Evolutionary conservation across 768 basidiomycete genomes (phyloP), one percentile per base, ranked within the genome.

Genomic region (Austroboletus eburneus): DNA sequence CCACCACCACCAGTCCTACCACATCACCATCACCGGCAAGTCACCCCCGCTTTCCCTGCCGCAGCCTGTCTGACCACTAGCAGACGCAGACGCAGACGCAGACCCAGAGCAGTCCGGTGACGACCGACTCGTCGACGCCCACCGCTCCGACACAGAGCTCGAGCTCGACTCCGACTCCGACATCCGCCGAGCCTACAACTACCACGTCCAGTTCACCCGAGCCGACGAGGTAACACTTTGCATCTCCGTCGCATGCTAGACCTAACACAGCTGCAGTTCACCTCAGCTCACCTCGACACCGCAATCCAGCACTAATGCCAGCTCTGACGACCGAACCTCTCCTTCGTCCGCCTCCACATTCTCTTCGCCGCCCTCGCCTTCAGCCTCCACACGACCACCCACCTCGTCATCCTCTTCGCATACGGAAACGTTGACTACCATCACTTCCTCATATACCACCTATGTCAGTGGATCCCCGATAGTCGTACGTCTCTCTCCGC

Each of bases 361-460:
- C 1, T 7, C 52, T 5, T 34, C 48, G 16, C 45, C 43, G 9
- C 16, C 17, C 22, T 17, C 51, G 13, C 21, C 30, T 17, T 9
- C 49, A 16, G 41, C 20, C 34, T 46, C 38, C 5, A 43, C 56
- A 35, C 27, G 21, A 1, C 25, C 52, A 16, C 40, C 50, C 2
- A 23, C 12, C 4, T 32, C 30, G 4, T 10, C 30, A 10, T 5
- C 27, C 27, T 32, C 30, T 6, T 32, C 13, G 4, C 5, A 32
- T 32, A 4, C 5, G 30, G 30, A 32, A 32, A 32, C 30, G 13
- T 13, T 32, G 14, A 62, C 59, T 0, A 56, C 45, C 29, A 43
- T 66, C 48, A 58, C 56, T 0, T 54, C 60, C 9, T 20, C 55
- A 13, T 60, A 43, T 36, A 59, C 55, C 22, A 54, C 58, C 23